phyloP scores from a whole-genome alignment of 768 basidiomycete species.

The Auricularia cornea region DNA sequence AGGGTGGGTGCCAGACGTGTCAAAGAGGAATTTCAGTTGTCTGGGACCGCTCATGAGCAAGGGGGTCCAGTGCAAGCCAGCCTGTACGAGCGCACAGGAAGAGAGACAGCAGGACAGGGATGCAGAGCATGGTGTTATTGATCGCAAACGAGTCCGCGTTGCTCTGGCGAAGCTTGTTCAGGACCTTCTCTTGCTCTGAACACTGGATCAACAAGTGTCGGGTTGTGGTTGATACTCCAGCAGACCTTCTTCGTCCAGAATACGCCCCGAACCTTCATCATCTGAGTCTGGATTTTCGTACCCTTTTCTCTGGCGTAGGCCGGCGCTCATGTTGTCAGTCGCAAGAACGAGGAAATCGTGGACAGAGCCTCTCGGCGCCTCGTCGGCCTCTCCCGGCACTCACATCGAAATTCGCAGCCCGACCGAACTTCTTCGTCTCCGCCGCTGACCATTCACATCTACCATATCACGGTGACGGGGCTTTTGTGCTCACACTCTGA shows the following conservation, averaged over 20 bases:
- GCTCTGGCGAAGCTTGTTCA: neutral
- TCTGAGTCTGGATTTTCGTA: neutral
- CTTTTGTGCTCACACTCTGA: too few species aligned
- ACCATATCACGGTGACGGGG: too few species aligned
- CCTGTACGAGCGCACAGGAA: neutral
- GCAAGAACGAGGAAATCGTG: too few species aligned
- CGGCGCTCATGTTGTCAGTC: too few species aligned
- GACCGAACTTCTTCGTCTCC: too few species aligned
- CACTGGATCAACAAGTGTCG: too few species aligned
- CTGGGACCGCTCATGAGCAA: neutral
- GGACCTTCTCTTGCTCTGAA: neutral
- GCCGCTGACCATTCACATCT: too few species aligned
- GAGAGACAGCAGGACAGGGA: neutral
- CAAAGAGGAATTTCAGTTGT: neutral
- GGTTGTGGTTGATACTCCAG: too few species aligned
- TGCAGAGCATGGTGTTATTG: neutral
- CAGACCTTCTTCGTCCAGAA: neutral
- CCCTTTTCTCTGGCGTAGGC: neutral
- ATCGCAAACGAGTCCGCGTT: neutral
- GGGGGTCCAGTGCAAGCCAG: too few species aligned
- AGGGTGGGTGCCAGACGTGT: neutral
- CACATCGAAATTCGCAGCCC: too few species aligned
- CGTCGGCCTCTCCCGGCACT: too few species aligned
- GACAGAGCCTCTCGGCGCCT: too few species aligned
- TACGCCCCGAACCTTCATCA: neutral